Evolutionary conservation across 768 basidiomycete genomes (phyloP).

Genomic region (Thelephora aurantiotincta): DNA sequence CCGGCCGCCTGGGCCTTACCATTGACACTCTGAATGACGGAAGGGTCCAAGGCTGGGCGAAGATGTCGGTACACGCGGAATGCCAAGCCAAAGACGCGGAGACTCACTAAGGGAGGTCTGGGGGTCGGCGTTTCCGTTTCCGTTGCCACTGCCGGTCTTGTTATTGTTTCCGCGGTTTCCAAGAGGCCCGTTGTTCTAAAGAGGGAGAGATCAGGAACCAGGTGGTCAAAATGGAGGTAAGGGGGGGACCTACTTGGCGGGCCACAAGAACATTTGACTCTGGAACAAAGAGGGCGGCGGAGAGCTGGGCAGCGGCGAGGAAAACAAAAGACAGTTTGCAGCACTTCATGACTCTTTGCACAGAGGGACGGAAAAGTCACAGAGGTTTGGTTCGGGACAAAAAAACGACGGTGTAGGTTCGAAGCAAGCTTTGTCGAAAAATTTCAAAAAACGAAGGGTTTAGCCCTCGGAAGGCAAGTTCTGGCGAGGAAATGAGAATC

Average conservation of each 20-base stretch:
- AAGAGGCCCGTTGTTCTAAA: neutral
- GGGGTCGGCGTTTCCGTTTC: slow-evolving; percentile 15
- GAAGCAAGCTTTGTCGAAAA: slow-evolving; percentile 6
- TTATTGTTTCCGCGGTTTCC: neutral
- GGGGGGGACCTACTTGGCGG: too few species aligned
- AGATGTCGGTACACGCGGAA: neutral
- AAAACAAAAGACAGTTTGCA: slow-evolving; percentile 23
- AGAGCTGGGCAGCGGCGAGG: slow-evolving; percentile 21
- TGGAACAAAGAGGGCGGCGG: neutral
- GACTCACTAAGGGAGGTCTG: slow-evolving; percentile 30
- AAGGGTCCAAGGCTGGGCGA: slow-evolving; percentile 24
- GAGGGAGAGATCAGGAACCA: neutral
- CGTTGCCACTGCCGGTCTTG: slow-evolving; percentile 8
- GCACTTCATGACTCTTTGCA: slow-evolving; percentile 35
- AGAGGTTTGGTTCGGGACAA: slow-evolving; percentile 13
- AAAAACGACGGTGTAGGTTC: slow-evolving; percentile 12
- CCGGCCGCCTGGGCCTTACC: slow-evolving; percentile 24
- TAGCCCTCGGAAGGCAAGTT: slow-evolving; percentile 13
- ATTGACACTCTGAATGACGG: slow-evolving; percentile 35
- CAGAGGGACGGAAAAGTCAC: slow-evolving; percentile 10
- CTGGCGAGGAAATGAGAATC: slow-evolving; percentile 18
- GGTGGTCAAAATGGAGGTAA: neutral
- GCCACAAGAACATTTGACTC: neutral
- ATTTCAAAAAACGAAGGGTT: slow-evolving; percentile 2
- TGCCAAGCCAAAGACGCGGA: neutral